Evolutionary conservation across 2,329 filamentous ascomycete genomes (phyloP), one percentile per base, ranked within the genome.

Genomic region (Drechslerella dactyloides): DNA sequence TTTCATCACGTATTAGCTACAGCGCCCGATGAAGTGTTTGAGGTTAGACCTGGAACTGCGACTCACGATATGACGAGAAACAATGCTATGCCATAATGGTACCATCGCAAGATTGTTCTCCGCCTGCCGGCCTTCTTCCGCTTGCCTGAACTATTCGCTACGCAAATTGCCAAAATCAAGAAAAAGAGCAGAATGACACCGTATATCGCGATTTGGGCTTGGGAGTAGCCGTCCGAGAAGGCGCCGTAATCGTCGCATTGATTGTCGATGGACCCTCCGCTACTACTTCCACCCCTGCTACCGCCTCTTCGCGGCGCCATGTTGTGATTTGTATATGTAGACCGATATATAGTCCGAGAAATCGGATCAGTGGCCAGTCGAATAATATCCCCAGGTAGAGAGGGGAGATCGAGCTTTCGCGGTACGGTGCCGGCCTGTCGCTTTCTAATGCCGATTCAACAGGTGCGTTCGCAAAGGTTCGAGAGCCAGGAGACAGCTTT

Each of bases 261-360:
- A 21, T 72, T 61, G 21, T 65, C 19, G 40, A 60, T 27, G n/a
- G 53, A 55, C 8, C 24, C 48, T 17, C 53, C 30, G 30, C 19
- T 42, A n/a, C 7, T 40, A 33, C 1, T n/a, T n/a, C 53, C 42
- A 10, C 59, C 15, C 1, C 56, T 23, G 13, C 57, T 27, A 11
- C 66, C 58, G 4, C 65, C 68, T 61, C 68, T 50, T 57, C 68
- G 60, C 2, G 66, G 66, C 27, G 68, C 68, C 60, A 65, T 65
- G 10, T 50, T 37, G 48, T n/a, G 30, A 55, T 10, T 5, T 24
- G 59, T 5, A 27, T 15, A 21, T 53, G n/a, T 15, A 27, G 10
- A 27, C 27, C 46, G 2, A 17, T 30, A 3, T 1, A 46, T n/a
- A 54, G 33, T 8, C 15, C 44, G 44, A 8, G 5, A 48, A 48